Percentiles rank a stretch among this genome's conserved stretches.
These are phyloP conservation scores for Lipomyces oligophaga DNA, from an alignment of 805 yeast genomes.

Conservation along the genomic window DNA sequence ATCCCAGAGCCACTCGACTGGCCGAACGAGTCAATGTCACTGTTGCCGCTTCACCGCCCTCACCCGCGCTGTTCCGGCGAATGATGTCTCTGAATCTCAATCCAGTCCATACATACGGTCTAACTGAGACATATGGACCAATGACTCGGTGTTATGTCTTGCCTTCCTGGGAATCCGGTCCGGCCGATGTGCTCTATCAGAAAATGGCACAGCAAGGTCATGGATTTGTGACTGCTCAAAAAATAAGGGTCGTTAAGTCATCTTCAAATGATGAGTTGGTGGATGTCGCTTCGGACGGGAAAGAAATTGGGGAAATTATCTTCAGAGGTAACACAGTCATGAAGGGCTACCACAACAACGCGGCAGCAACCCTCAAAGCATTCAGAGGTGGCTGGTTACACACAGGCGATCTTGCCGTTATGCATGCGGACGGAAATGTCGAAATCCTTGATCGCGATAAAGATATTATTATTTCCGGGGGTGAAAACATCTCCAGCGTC, in stretches of 20 bases:
- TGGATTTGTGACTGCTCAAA: conserved; percentile 34
- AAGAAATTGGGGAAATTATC: conserved; percentile 38
- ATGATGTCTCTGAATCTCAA: conserved; percentile 35
- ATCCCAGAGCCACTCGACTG: conserved; percentile 33
- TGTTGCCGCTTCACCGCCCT: conserved; percentile 41
- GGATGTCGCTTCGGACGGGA: conserved; percentile 35
- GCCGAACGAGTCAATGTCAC: conserved; percentile 34
- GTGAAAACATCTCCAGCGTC: conserved; percentile 40
- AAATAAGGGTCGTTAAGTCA: conserved; percentile 33
- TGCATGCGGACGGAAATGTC: conserved; percentile 37
- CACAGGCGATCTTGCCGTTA: conserved; percentile 37
- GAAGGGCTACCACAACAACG: conserved; percentile 37
- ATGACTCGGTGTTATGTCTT: conserved; percentile 35
- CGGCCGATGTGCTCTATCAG: conserved; percentile 32
- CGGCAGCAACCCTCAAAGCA: conserved; percentile 36
- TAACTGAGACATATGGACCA: conserved; percentile 41
- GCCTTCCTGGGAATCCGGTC: conserved; percentile 35
- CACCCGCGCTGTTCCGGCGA: conserved; percentile 36
- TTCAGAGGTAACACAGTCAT: conserved; percentile 37
- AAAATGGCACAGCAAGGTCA: conserved; percentile 38
- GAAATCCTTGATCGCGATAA: conserved; percentile 38
- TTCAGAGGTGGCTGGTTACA: conserved; percentile 34
- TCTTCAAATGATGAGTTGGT: conserved; percentile 17
- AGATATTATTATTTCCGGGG: conserved; percentile 40
- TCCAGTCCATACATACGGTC: conserved; percentile 39